Evolutionary conservation across 108 stramenopile genomes (phyloP), one percentile per base, ranked within the genome.

Genomic region (Pelagomonas calceolata): DNA sequence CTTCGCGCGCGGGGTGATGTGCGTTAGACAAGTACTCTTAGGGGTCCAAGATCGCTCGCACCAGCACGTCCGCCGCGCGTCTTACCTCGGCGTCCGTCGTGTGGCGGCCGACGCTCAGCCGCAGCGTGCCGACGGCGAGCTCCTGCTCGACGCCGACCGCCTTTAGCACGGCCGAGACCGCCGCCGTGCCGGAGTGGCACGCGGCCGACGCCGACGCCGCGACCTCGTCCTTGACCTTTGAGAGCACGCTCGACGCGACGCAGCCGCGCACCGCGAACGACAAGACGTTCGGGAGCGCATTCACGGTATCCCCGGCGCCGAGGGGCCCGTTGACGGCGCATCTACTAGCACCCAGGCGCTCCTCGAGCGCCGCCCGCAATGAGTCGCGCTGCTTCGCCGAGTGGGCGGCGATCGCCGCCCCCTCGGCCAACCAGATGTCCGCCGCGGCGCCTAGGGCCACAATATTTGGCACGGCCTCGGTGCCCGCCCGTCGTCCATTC

Each of bases 381-480:
- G 81, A 79, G 34, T 67, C 73, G 64, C 93, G 80, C 84, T 90
- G 76, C 14, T 65, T 31, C 76, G 84, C 88, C 85, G 91, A 89
- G 66, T 87, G 86, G 21, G 32, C 36, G 29, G 85, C 69, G 76
- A 83, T 86, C 32, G 45, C 72, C 0, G 63, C 51, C 32, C 60
- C 73, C 36, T 73, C 36, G 65, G 69, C 75, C 26, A 74, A 64
- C 64, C 75, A 75, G 37, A 87, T 68, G 46, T 85, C 78, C 31
- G 90, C 87, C 4, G 96, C 93, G 33, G 72, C 70, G 12, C 94
- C 96, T 36, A 97, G 77, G 31, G 88, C 94, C 34, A 91, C 92
- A 37, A 95, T 90, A 67, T 93, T 89, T 4, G 93, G 88, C 0
- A 95, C 94, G 81, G 93, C 94, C 73, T 96, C 96, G 4, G 98